Base-by-base conservation (phyloP, 306 rosid species). In the Acacia crassicarpa region DNA sequence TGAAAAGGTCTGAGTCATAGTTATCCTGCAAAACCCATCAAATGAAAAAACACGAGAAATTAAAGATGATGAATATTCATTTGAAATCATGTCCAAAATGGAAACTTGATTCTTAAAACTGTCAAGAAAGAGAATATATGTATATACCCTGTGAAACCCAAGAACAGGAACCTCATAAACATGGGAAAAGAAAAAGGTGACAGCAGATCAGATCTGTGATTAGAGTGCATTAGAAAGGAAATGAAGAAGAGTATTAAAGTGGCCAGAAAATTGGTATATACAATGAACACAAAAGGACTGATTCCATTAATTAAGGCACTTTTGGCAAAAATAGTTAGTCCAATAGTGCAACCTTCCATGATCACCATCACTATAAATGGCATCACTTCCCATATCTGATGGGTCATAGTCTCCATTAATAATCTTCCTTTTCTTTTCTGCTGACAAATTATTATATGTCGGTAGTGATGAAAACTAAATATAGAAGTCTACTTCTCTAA, bases 81-180 rank as follows among this genome's bases (percentile, higher is more conserved):
- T n/a, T 40, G 32, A 68, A n/a, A 9, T 16, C 48, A 45, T 6
- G 23, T 15, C 48, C 27, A 33, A 58, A 58, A 58, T 80, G 59
- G 62, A 44, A 72, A 70, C 33, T 80, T 70, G 69, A 68, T 35
- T 67, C 25, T 67, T 17, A 15, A 35, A 35, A 68, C 13, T 12
- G 54, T 20, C 40, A 43, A 22, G 38, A 51, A 19, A 25, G 69
- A 67, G 9, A 38, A 66, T 38, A 20, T 80, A n/a, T 78, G 91
- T 35, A 48, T 14, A 23, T 80, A 93, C 97, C 97, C 98, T 25
- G 85, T 90, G n/a, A 94, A 82, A 69, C 97, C 94, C 67, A 94
- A 74, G 45, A 91, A 72, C 93, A 91, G 81, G 86, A 92, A 79
- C 46, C 92, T 77, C 80, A 84, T 43, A 67, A 94, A 85, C 82